Conservation (phyloP, 139 green algal genomes). For the Spirogloea muscicola region DNA sequence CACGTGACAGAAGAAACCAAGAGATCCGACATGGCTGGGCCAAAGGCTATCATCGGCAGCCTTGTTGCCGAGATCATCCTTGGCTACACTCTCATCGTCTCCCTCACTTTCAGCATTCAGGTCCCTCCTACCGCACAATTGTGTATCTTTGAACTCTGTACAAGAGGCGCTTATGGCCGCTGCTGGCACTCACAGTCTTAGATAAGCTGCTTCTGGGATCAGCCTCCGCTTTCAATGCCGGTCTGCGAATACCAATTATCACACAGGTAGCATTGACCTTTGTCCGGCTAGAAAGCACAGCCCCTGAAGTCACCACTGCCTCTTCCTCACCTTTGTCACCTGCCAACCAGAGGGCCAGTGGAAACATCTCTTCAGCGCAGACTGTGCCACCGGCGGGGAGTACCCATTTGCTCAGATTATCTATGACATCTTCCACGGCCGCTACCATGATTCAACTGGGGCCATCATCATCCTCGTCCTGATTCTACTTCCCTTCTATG, state of each 20-base stretch:
- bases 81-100: constrained; percentile 6
- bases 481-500: constrained; percentile 28
- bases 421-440: constrained; percentile 22
- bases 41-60: constrained; percentile 4
- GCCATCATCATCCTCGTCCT: constrained; percentile 21
- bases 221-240: too few species aligned
- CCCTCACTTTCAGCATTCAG: constrained; percentile 31
- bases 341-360: too few species aligned
- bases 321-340: too few species aligned
- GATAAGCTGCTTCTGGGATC: too few species aligned
- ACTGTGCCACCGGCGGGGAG: not conserved
- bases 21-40: constrained; percentile 3
- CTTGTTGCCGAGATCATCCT: constrained; percentile 7
- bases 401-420: constrained; percentile 14
- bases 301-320: too few species aligned
- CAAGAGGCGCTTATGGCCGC: too few species aligned
- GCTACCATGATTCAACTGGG: not conserved
- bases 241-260: too few species aligned
- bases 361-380: constrained; percentile 3
- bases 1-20: constrained; percentile 23
- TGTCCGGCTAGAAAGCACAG: too few species aligned
- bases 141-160: too few species aligned
- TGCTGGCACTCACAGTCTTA: too few species aligned
- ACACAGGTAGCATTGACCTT: too few species aligned
- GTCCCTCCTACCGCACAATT: not conserved